Base-by-base conservation (phyloP, 176 grass and related monocot species). In the Oryza punctata region DNA sequence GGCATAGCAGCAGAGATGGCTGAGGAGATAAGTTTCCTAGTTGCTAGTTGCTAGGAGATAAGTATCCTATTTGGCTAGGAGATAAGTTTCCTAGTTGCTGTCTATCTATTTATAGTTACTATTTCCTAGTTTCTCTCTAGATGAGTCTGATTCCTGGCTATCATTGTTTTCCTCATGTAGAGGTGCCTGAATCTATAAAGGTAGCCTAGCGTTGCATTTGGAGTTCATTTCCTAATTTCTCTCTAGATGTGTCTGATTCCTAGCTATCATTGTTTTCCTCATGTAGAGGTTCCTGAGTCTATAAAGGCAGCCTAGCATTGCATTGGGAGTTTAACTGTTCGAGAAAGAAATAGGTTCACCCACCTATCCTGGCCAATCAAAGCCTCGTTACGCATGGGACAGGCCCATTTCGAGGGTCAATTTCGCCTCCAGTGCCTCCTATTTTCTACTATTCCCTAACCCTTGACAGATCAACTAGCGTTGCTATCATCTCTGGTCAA, bases 401-500 rank as follows among this genome's bases (percentile, higher is more conserved):
- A 60, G 21, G 12, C 21, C 21, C 21, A 23, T 23, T 19, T 10
- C 54, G 2, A 60, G 18, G 54, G 21, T 1, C 18, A 60, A 60
- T 60, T n/a, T 60, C 21, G 7, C 54, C 54, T 60, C 54, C 2
- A 38, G 21, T 60, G 54, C 21, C 54, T 60, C 21, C 54, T 60
- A 60, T 60, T 60, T 60, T 60, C 21, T 60, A 23, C 54, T 60
- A 23, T 54, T 60, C 6, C 18, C 54, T 23, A 60, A 21, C 19
- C 54, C 54, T 60, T 23, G 21, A 21, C 54, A 60, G 7, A 60
- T n/a, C 3, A 30, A 14, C 35, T 23, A 30, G 45, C 6, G n/a
- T 10, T 33, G 43, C 66, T 65, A 69, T 54, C 45, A 79, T 83
- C 30, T 64, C 69, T 67, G 60, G 65, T 12, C 21, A 88, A 59